Evolutionary conservation across 306 rosid genomes (phyloP), one percentile per base, ranked within the genome.

Genomic region (Alnus rubra): DNA sequence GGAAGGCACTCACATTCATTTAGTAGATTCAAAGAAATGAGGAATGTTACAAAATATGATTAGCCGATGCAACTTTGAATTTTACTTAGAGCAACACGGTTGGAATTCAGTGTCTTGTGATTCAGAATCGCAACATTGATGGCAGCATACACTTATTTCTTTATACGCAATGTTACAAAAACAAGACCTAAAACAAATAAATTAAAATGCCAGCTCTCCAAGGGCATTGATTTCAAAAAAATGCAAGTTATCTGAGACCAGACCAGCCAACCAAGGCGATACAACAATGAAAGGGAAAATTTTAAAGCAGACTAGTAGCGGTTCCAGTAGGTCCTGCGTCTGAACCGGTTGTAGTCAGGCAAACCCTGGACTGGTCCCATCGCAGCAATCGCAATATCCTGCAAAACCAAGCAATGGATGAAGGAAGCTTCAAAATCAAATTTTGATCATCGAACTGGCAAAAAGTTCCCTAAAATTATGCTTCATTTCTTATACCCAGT

Each of bases 271-370:
- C 67, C 67, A 82, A 49, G 76, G 76, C 48, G 42, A 69, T 69
- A 45, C 44, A 77, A 77, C n/a, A 69, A 77, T 35, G 84, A 16
- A 54, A 78, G 75, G 80, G 76, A 82, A 67, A 19, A 85, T 19
- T 15, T 55, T 78, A 73, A 35, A n/a, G n/a, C 63, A 58, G 85
- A 82, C 94, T 92, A 94, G 73, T 94, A 92, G 69, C 97, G 91
- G 93, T 92, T 92, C 98, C 98, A 92, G 94, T 90, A 94, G 74
- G 98, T 94, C 85, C 98, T 86, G 90, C 97, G 97, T 84, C 98
- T 94, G 91, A 94, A 94, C 97, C 94, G 87, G 89, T 94, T 94
- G 92, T 92, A 94, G 87, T 94, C 97, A 1, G 97, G 98, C 85
- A 94, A 85, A 28, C 78, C 76, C 77, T 88, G 92, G 85, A 94